Percentiles rank a stretch among this genome's conserved stretches.
These are phyloP conservation scores for Colletotrichum tofieldiae DNA, from an alignment of 2,329 filamentous ascomycete species.

Conservation along the genomic window DNA sequence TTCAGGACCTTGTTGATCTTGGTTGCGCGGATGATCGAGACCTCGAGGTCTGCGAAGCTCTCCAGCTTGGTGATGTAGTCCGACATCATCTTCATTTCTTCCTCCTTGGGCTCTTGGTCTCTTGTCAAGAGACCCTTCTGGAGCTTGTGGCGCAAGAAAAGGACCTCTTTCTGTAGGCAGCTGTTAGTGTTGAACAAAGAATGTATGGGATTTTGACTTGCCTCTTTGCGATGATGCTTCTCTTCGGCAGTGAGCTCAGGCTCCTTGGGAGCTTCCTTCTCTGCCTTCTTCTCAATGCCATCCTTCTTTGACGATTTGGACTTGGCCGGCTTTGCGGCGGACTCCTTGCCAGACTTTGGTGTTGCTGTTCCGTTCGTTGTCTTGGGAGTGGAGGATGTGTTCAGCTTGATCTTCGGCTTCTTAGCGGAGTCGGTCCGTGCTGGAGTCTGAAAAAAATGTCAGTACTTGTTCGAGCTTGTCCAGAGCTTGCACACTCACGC, in stretches of 20 bases:
- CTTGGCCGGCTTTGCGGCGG: conserved; percentile 67
- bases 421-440: conserved; percentile 75
- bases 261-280: conserved; percentile 68
- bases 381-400: conserved; percentile 78
- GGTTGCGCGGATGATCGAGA: conserved; percentile 87
- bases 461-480: not conserved
- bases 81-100: conserved; percentile 85
- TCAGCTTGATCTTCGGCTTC: conserved; percentile 79
- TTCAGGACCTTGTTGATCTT: conserved; percentile 99
- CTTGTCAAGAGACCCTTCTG: conserved; percentile 93
- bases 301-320: conserved; percentile 70
- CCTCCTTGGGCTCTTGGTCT: conserved; percentile 87
- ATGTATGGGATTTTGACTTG: conserved; percentile 49
- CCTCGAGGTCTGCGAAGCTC: conserved; percentile 83
- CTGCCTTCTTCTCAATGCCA: conserved; percentile 71
- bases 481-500: conserved; percentile 51
- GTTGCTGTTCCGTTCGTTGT: conserved; percentile 73
- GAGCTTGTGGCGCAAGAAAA: conserved; percentile 93
- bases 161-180: conserved; percentile 76
- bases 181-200: conserved; percentile 52
- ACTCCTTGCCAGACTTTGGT: conserved; percentile 70
- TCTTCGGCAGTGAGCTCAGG: conserved; percentile 72
- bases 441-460: conserved; percentile 60
- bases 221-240: conserved; percentile 72
- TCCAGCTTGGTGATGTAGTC: conserved; percentile 88